Evolutionary conservation across 768 basidiomycete species (phyloP).

Genomic region (Phlegmacium glaucopus): DNA sequence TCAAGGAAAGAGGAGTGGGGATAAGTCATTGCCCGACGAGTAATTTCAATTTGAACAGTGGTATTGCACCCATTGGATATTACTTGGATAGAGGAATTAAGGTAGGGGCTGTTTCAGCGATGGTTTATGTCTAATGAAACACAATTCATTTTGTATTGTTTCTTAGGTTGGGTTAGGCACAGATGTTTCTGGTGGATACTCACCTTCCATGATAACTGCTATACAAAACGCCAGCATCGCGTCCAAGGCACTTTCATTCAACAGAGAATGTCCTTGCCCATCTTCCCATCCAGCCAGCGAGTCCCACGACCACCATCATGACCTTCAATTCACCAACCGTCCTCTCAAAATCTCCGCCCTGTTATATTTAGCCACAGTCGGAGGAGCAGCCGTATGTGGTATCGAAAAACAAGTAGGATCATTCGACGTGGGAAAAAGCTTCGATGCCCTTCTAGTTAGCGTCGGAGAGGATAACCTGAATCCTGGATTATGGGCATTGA

Average conservation of each 20-base stretch:
- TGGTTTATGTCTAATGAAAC: not conserved
- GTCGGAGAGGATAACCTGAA: slow-evolving; percentile 51
- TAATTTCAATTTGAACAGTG: slow-evolving; percentile 89
- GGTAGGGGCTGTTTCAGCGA: slow-evolving; percentile 35
- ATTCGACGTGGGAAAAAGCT: slow-evolving; percentile 78
- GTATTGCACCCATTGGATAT: slow-evolving; percentile 73
- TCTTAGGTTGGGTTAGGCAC: slow-evolving; percentile 89
- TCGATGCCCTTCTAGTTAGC: slow-evolving; percentile 82
- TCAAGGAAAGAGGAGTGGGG: slow-evolving; percentile 64
- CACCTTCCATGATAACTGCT: slow-evolving; percentile 71
- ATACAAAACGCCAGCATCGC: slow-evolving; percentile 77
- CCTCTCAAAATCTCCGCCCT: slow-evolving; percentile 73
- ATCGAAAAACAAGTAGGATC: slow-evolving; percentile 69
- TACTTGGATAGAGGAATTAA: slow-evolving; percentile 86
- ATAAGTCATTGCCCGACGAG: slow-evolving; percentile 93
- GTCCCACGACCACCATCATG: not conserved
- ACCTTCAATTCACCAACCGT: slow-evolving; percentile 42
- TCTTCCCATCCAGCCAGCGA: not conserved
- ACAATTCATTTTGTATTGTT: not conserved
- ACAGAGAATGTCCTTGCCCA: slow-evolving; percentile 1
- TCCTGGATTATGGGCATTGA: slow-evolving; percentile 40
- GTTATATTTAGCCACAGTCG: slow-evolving; percentile 87
- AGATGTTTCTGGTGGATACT: slow-evolving; percentile 87
- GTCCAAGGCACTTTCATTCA: slow-evolving; percentile 55
- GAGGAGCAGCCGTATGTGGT: slow-evolving; percentile 83